Conservation (phyloP, 202 grass and related monocot species). For the Panicum virgatum region DNA sequence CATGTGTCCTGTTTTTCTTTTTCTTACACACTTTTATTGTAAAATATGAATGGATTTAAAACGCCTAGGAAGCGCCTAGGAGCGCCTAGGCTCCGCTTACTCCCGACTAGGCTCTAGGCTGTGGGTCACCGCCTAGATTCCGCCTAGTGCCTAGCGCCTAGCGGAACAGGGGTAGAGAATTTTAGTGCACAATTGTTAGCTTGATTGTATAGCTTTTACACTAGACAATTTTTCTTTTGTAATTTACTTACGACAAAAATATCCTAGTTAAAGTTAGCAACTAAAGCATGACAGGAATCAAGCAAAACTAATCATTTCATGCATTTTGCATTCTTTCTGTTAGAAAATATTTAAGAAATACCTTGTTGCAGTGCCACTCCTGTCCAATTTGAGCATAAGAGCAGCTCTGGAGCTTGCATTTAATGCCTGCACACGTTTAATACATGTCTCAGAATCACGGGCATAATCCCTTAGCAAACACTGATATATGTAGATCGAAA, state of each 20-base stretch:
- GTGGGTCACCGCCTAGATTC: no score
- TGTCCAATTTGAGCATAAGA: constrained; percentile 94
- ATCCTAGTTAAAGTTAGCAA: background rate
- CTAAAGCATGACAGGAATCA: constrained; percentile 27
- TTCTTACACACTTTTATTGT: no score
- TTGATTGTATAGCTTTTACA: background rate
- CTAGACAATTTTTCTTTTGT: background rate
- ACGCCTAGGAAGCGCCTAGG: no score
- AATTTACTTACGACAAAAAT: background rate
- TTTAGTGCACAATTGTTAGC: background rate
- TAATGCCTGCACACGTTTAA: constrained; percentile 59
- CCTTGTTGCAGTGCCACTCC: constrained; percentile 78
- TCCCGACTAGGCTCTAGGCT: no score
- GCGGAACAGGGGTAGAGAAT: no score
- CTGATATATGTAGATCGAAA: background rate
- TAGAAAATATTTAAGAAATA: constrained; percentile 21
- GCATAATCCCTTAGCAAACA: constrained; percentile 1
- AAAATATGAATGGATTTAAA: no score
- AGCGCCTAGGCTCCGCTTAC: no score
- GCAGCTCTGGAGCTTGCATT: constrained; percentile 96
- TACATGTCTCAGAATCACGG: constrained; percentile 11
- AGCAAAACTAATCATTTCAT: background rate
- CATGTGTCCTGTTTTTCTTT: no score
- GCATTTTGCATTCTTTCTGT: background rate
- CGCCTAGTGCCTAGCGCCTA: no score